Base-by-base conservation (phyloP, 352 stramenopile genomes). In the Phytophthora litchii region DNA sequence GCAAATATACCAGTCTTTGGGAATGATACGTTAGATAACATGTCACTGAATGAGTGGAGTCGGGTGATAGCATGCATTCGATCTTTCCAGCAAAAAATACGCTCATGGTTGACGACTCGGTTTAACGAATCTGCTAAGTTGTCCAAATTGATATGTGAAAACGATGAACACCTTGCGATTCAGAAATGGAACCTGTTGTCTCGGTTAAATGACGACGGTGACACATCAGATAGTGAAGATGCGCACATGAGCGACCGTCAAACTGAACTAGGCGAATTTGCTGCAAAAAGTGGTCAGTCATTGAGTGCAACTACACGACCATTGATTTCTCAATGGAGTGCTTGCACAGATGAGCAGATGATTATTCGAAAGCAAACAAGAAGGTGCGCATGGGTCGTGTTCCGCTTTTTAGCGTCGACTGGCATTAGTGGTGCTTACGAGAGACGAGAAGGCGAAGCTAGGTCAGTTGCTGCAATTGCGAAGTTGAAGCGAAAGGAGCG, bases 351-450 rank as follows among this genome's bases (percentile, higher is more conserved):
- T 31, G 81, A 93, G 21, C 62, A 81, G 8, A 73, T 94, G 34
- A 54, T 95, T 12, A 60, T 88, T 55, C 66, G 72, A n/a, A 91
- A 91, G 50, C 80, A 89, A 38, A 84, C 82, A 1, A 76, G 73
- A 54, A 71, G 64, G 32, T 92, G 83, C 19, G 84, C 86, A 5
- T 94, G 84, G 84, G 78, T 93, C 32, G 80, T 94, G 19, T 95
- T 95, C 42, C 78, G 83, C 1, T 91, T 94, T 54, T 68, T 95
- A 17, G 75, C 80, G 4, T 83, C 80, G 8, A 80, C 86, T 6
- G 80, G 78, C 2, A 87, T 95, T 13, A 87, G 76, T 31, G 86
- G 81, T 12, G 77, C 78, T 23, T 71, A 87, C 25, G 85, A 93
- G 43, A 73, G 86, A 10, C 74, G 76, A 36, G 84, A 95, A 52